Base-by-base conservation (phyloP, 2,329 filamentous ascomycete genomes). In the Simplicillium aogashimaense region DNA sequence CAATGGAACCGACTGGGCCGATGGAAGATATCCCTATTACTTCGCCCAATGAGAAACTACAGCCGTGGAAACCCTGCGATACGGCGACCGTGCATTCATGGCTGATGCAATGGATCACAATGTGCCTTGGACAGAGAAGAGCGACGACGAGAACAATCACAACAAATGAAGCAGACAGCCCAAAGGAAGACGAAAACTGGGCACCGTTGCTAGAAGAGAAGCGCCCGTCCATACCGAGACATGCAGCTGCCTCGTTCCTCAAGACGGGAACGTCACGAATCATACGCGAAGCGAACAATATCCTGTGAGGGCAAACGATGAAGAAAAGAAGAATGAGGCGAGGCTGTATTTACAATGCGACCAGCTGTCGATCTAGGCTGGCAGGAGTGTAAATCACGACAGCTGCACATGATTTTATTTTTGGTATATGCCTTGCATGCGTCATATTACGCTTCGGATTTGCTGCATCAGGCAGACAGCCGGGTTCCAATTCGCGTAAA, bases 161-260 rank as follows among this genome's bases (percentile, higher is more conserved):
- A 6, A 7, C 37, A 2, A 16, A 14, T 13, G 9, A 33, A 14
- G 10, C 33, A 13, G 15, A 14, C 2, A 5, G 15, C 29, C 29
- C 37, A 9, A 17, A 25, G 17, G 7, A 12, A 12, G 17, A 28
- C 12, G 38, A 40, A 20, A 34, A 40, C 7, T 11, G 8, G n/a
- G 30, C 29, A 4, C 16, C 15, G 17, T 10, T 34, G 18, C n/a
- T 20, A 18, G 20, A 29, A 5, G 36, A 7, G n/a, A 28, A 33
- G n/a, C 35, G 10, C 5, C 42, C 32, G 29, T 28, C 32, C 20
- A 30, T 54, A 9, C 68, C 68, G 3, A 60, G 52, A n/a, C 59
- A 69, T 42, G 65, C 66, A 2, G 61, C 58, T 2, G 44, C 57
- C 5, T 61, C 63, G 4, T 66, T 66, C 46, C 48, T 70, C 37